Base-by-base conservation (phyloP, 805 yeast genomes). In the Sugiyamaella chiloensis region DNA sequence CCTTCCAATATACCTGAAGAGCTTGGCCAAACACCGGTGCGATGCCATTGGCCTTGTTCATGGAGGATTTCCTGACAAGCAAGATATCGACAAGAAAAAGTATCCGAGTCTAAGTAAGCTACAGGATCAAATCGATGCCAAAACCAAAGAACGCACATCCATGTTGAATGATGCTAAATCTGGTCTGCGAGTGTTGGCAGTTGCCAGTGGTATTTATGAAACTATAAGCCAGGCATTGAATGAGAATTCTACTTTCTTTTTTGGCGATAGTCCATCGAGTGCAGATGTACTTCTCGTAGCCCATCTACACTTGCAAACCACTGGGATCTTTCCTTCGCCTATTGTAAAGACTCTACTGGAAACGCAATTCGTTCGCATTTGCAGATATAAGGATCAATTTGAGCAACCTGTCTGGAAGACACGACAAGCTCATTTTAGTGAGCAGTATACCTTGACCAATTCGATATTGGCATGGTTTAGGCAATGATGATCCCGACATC, bases 1-100 rank as follows among this genome's bases (percentile, higher is more conserved):
- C 40, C 56, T 57, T 17, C 60, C 67, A 2, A 37, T 64, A 14
- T 24, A 55, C 23, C 56, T 60, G 27, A 53, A 60, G 26, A 45
- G 51, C 7, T 48, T 47, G 11, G 68, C 68, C 8, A 37, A 45
- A 30, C 21, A 20, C 1, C 48, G 41, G 17, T 53, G 59, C 37
- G 44, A 46, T 8, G 34, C 16, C 4, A 43, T 40, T 1, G 56
- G 57, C 9, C 34, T 52, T 27, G 42, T 40, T 8, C 19, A 40
- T 21, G 27, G 42, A 50, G 48, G 23, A 19, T 14, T 23, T 26
- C 14, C 17, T 7, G 42, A 11, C 14, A 39, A 32, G 31, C 24
- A 31, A 23, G 27, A 26, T 40, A 43, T 24, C 24, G 37, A 31
- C 14, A 44, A 48, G 30, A 16, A 43, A 2, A 35, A 42, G 12